Percentiles rank a stretch among this genome's conserved stretches.
These are phyloP conservation scores for Tricholoma furcatifolium DNA, from an alignment of 768 basidiomycete species.

Conservation along the genomic window DNA sequence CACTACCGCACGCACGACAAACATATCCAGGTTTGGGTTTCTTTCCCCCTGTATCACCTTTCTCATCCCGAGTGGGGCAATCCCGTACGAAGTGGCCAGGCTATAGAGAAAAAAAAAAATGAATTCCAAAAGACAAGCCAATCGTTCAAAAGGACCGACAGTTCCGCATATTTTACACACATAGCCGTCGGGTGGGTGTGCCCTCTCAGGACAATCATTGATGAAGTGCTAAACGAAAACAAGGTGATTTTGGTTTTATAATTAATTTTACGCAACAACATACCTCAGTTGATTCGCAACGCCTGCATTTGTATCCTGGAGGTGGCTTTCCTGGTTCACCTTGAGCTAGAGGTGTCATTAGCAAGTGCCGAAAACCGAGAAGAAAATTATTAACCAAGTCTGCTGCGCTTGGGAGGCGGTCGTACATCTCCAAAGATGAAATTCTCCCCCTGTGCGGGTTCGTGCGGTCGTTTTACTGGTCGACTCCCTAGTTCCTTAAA, in stretches of 20 bases:
- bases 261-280: slow-evolving; percentile 11
- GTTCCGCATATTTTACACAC: slow-evolving; percentile 83
- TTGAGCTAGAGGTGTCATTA: slow-evolving; percentile 19
- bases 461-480: slow-evolving; percentile 52
- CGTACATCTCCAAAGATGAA: slow-evolving; percentile 68
- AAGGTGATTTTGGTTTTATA: slow-evolving; percentile 4
- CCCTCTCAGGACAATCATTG: slow-evolving; percentile 70
- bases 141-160: slow-evolving; percentile 33
- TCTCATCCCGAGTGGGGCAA: slow-evolving; percentile 76
- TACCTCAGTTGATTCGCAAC: slow-evolving; percentile 77
- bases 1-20: slow-evolving; percentile 89
- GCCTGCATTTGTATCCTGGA: slow-evolving; percentile 71
- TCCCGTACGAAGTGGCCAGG: slow-evolving; percentile 86
- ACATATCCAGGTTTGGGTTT: slow-evolving; percentile 86
- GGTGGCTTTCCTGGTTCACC: slow-evolving; percentile 59
- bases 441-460: slow-evolving; percentile 52
- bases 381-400: slow-evolving; percentile 38
- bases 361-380: background rate
- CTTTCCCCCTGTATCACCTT: slow-evolving; percentile 79
- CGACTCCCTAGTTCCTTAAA: slow-evolving; percentile 45
- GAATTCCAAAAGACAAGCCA: slow-evolving; percentile 1
- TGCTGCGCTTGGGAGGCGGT: slow-evolving; percentile 55
- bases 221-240: slow-evolving; percentile 67
- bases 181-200: slow-evolving; percentile 80
- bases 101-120: slow-evolving; percentile 28